These are phyloP conservation scores for Rhodotorula sp. DNA, from an alignment of 1,284 basidiomycete genomes.

Conservation along the genomic window DNA sequence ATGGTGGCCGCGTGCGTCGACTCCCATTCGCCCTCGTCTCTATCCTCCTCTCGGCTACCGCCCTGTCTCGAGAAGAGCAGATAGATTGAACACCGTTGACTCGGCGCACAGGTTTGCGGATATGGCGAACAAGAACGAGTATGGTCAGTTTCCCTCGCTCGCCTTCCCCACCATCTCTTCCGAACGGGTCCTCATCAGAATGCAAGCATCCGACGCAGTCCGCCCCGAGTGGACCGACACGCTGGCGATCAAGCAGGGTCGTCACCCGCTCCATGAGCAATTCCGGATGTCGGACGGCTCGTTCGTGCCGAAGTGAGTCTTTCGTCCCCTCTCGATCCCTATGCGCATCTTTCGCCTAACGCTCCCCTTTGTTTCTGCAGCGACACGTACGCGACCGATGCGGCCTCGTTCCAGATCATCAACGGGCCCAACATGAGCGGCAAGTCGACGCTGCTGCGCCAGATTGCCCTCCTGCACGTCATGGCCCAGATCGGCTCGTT, in stretches of 20 bases:
- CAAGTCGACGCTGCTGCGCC: conserved; percentile 88
- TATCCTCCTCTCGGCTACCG: no score
- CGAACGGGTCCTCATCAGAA: background rate
- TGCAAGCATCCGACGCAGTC: conserved; percentile 55
- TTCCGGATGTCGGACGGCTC: conserved; percentile 63
- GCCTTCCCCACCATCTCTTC: background rate
- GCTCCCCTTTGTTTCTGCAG: conserved; percentile 56
- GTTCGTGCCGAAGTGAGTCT: conserved; percentile 51
- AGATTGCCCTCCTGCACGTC: conserved; percentile 76
- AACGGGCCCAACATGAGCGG: conserved; percentile 71
- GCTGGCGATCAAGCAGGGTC: conserved; percentile 47
- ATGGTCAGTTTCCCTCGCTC: conserved; percentile 16
- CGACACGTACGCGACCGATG: conserved; percentile 78
- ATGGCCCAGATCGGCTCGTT: conserved; percentile 60
- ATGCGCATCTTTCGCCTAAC: no score
- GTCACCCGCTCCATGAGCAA: conserved; percentile 66
- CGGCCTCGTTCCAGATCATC: conserved; percentile 80
- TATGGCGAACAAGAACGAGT: conserved; percentile 63
- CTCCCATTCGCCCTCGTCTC: background rate
- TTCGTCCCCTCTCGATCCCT: background rate
- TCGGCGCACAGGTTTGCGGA: conserved; percentile 62
- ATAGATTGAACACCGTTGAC: no score
- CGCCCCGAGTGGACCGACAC: conserved; percentile 66
- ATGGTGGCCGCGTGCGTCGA: conserved; percentile 65
- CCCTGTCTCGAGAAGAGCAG: no score